Conservation (phyloP, 768 basidiomycete genomes). For the Lactifluus hygrophoroides region DNA sequence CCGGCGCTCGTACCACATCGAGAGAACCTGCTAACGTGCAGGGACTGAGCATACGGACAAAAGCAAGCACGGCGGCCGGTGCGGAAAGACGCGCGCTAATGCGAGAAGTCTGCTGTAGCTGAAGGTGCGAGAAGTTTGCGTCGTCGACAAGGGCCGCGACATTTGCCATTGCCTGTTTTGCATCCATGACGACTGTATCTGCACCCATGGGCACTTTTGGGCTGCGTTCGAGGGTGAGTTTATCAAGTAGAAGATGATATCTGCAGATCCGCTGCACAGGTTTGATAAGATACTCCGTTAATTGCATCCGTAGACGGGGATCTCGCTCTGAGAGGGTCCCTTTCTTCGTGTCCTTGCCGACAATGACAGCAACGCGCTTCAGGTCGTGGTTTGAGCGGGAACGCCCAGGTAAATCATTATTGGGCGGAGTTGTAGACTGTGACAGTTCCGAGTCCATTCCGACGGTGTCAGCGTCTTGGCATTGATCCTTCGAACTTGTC, state of each 20-base stretch:
- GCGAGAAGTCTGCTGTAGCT: slow-evolving; percentile 14
- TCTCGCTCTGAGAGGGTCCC: neutral
- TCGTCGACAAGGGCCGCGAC: slow-evolving; percentile 19
- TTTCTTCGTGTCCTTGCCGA: slow-evolving; percentile 3
- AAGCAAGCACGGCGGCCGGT: slow-evolving; percentile 38
- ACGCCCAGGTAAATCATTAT: neutral
- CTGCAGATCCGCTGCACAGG: slow-evolving; percentile 96
- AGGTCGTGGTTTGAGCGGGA: neutral
- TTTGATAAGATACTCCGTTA: slow-evolving; percentile 90
- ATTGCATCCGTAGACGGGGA: slow-evolving; percentile 39
- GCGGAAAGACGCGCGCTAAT: slow-evolving; percentile 29
- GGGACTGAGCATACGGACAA: slow-evolving; percentile 66
- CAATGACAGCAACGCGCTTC: neutral
- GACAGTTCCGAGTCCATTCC: neutral
- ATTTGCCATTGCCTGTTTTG: slow-evolving; percentile 15
- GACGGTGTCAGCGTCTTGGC: neutral
- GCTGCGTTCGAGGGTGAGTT: slow-evolving; percentile 33
- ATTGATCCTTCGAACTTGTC: neutral
- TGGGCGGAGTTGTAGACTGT: neutral
- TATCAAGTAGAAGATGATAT: slow-evolving; percentile 84
- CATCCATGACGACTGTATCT: slow-evolving; percentile 10
- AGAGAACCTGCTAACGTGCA: slow-evolving; percentile 79
- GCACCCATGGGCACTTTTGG: neutral
- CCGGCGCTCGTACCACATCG: slow-evolving; percentile 73
- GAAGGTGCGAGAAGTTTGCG: slow-evolving; percentile 13